Evolutionary conservation across 192 early-diverging fungal genomes (phyloP), one percentile per base, ranked within the genome.

Genomic region (Coemansia sp.): DNA sequence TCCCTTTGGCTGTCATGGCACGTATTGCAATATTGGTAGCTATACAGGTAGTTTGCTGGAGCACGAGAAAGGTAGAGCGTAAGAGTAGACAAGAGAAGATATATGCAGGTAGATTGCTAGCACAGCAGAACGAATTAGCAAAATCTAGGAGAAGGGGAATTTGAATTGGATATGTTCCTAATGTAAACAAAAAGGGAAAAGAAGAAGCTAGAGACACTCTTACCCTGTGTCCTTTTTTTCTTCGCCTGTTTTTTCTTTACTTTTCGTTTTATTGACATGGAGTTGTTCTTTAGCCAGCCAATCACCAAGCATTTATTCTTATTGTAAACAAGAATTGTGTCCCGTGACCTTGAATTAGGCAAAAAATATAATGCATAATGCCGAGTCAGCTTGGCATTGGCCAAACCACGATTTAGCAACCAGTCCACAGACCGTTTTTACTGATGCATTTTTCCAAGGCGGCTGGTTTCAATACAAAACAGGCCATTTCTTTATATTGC

Each of bases 1-100:
- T 73, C 45, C 62, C 67, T 49, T 72, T 73, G 37, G 67, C 44
- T 40, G 70, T 70, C 70, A 76, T 81, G 63, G 38, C 22, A 2
- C 43, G 13, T 51, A 37, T 56, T 56, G 17, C 8, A 39, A 4
- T 59, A 53, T 20, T 42, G 61, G 37, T 46, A 56, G 44, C 38
- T 51, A 19, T 39, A 32, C 32, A 32, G 32, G 2, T 32, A 32
- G 1, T 59, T 20, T 17, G 32, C 13, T 20, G 7, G 10, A 59
- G 32, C 22, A 37, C 20, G 57, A 32, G 20, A 13, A 37, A n/a
- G 22, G 22, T 37, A 59, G 14, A 41, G 13, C 2, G 32, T 4
- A 32, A 32, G 32, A 32, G 32, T 32, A 32, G 32, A 32, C 37
- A 61, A 61, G 12, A 42, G 60, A 20, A 20, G 32, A 19, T 22